Evolutionary conservation across 441 rosid species (phyloP).

Genomic region (Pelargonium australe): DNA sequence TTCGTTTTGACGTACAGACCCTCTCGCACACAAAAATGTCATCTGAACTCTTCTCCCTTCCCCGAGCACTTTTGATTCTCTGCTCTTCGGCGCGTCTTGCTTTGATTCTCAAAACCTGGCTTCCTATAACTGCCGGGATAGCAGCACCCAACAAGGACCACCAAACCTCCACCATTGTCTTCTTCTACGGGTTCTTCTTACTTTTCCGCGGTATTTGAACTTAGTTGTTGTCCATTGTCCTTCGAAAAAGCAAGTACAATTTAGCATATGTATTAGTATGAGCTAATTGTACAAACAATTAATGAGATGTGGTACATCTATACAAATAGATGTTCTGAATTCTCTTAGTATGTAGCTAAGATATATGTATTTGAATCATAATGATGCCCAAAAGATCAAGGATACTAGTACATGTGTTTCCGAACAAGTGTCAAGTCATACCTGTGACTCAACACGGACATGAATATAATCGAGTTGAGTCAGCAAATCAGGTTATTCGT

Average conservation of each 20-base stretch:
- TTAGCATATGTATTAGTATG: not conserved
- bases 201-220: not conserved
- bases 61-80: conserved; percentile 47
- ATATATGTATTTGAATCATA: too few relatives aligned
- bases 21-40: conserved; percentile 56
- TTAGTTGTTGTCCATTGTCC: not conserved
- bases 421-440: too few relatives aligned
- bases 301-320: not conserved
- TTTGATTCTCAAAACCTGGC: conserved; percentile 47
- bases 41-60: conserved; percentile 51
- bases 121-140: conserved; percentile 46
- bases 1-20: conserved; percentile 62
- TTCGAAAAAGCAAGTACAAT: not conserved
- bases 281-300: not conserved
- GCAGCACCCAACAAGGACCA: conserved; percentile 51
- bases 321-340: not conserved
- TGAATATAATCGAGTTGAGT: too few relatives aligned
- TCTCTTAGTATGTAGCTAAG: too few relatives aligned
- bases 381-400: too few relatives aligned
- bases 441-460: too few relatives aligned
- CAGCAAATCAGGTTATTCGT: too few relatives aligned
- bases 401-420: too few relatives aligned
- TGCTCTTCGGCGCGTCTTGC: conserved; percentile 43
- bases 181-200: conserved; percentile 19
- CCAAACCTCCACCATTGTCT: conserved; percentile 52